phyloP scores from a whole-genome alignment of 106 monocot genomes.

The Dendrobium chrysotoxum region DNA sequence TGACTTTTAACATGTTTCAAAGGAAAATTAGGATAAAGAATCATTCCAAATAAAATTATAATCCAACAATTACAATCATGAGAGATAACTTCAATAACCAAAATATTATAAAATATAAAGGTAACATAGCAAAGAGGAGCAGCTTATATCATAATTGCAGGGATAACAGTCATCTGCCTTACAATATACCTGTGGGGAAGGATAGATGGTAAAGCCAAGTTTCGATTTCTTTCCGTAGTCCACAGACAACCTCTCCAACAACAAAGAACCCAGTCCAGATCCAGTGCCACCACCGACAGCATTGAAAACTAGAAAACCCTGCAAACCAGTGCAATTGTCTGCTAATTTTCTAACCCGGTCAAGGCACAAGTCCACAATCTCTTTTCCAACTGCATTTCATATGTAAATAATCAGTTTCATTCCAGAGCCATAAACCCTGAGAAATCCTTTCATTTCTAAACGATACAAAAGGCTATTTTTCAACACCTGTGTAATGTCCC shows the following conservation, averaged over 20 bases:
- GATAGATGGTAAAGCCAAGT: slow-evolving; percentile 24
- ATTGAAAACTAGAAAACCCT: slow-evolving; percentile 19
- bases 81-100: too few relatives aligned
- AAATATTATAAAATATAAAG: too few relatives aligned
- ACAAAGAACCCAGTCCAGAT: slow-evolving; percentile 15
- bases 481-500: slow-evolving; percentile 75
- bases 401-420: not conserved
- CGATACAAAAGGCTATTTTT: not conserved
- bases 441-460: not conserved
- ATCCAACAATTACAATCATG: too few relatives aligned
- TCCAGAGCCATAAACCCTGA: not conserved
- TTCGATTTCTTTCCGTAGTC: slow-evolving; percentile 30
- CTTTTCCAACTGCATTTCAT: slow-evolving; percentile 16
- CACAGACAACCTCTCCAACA: slow-evolving; percentile 18
- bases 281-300: slow-evolving; percentile 23
- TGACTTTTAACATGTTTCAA: too few relatives aligned
- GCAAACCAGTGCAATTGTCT: slow-evolving; percentile 21
- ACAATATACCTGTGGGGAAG: slow-evolving; percentile 15
- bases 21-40: too few relatives aligned
- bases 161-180: too few relatives aligned
- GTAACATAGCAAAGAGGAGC: too few relatives aligned
- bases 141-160: too few relatives aligned
- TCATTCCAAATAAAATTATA: too few relatives aligned
- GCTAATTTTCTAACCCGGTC: slow-evolving; percentile 22
- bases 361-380: slow-evolving; percentile 22